Percentiles rank a stretch among this genome's conserved stretches.
Evolutionary conservation across 192 early-diverging fungal genomes (phyloP).

Genomic region (Rhizoclosmatium sp.): DNA sequence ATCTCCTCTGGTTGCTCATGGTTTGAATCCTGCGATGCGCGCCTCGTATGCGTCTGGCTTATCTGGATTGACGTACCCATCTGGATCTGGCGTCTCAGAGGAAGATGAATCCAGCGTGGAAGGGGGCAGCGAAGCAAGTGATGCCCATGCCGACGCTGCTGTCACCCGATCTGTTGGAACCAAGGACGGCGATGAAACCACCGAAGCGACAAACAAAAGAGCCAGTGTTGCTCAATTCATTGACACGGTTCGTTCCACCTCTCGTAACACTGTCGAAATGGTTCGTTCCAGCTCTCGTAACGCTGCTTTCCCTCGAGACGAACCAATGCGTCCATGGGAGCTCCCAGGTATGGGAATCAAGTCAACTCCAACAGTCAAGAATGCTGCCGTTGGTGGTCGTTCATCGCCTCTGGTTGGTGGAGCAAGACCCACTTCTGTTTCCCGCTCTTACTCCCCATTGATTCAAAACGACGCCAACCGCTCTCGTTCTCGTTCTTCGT

Average conservation of each 20-base stretch:
- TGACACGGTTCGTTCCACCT: not conserved
- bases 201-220: not conserved
- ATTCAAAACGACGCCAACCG: not conserved
- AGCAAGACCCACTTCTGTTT: not conserved
- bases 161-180: not conserved
- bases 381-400: not conserved
- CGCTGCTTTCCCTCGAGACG: conserved; percentile 14
- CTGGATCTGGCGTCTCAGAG: not conserved
- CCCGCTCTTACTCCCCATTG: conserved; percentile 1
- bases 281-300: conserved; percentile 2
- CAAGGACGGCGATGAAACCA: not conserved
- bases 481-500: not conserved
- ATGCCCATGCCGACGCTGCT: not conserved
- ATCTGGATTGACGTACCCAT: conserved; percentile 18
- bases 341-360: conserved; percentile 29
- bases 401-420: not conserved
- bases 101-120: not conserved
- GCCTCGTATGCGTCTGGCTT: conserved; percentile 12
- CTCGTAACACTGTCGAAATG: not conserved
- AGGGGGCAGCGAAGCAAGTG: not conserved
- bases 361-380: not conserved
- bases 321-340: conserved; percentile 23
- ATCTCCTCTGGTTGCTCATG: not conserved
- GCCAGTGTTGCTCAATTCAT: not conserved
- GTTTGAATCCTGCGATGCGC: not conserved